These are phyloP conservation scores for Podospora pseudocomata DNA, from an alignment of 495 filamentous ascomycete genomes.

Conservation along the genomic window DNA sequence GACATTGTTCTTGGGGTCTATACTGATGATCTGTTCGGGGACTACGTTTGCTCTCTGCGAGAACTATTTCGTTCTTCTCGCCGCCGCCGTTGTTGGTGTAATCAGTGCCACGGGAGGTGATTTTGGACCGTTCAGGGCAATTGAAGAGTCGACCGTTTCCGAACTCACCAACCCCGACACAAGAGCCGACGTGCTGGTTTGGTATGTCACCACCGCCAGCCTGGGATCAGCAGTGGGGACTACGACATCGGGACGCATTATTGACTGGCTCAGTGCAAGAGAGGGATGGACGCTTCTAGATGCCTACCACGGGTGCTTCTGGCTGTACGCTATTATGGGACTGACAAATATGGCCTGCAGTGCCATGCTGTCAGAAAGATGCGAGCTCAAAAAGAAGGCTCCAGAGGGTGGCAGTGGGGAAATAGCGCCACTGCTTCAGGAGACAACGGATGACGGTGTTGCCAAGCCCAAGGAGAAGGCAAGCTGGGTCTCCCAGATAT, in stretches of 20 bases:
- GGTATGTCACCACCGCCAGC: constrained; percentile 61
- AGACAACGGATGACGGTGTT: not conserved
- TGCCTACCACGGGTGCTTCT: constrained; percentile 41
- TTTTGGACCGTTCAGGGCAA: constrained; percentile 78
- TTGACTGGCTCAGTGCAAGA: constrained; percentile 32
- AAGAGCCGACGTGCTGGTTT: constrained; percentile 74
- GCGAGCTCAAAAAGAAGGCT: constrained; percentile 33
- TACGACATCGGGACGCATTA: constrained; percentile 37
- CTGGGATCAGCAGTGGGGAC: constrained; percentile 33
- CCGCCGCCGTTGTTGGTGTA: constrained; percentile 75
- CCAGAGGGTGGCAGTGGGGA: constrained; percentile 8
- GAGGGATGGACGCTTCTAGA: constrained; percentile 34
- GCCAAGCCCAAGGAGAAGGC: constrained; percentile 8
- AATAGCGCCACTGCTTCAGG: constrained; percentile 16
- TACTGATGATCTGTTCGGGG: constrained; percentile 66
- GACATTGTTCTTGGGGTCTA: constrained; percentile 61
- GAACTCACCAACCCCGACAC: constrained; percentile 62
- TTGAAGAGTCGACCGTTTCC: constrained; percentile 76
- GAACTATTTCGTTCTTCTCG: constrained; percentile 71
- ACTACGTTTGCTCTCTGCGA: constrained; percentile 61
- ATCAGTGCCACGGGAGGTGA: constrained; percentile 77
- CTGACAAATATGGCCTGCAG: constrained; percentile 32
- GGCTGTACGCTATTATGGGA: constrained; percentile 38
- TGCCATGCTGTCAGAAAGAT: constrained; percentile 32
- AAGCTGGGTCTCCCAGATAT: constrained; percentile 49